These are phyloP conservation scores for Metschnikowia proteae DNA, from an alignment of 805 yeast genomes.

Conservation along the genomic window DNA sequence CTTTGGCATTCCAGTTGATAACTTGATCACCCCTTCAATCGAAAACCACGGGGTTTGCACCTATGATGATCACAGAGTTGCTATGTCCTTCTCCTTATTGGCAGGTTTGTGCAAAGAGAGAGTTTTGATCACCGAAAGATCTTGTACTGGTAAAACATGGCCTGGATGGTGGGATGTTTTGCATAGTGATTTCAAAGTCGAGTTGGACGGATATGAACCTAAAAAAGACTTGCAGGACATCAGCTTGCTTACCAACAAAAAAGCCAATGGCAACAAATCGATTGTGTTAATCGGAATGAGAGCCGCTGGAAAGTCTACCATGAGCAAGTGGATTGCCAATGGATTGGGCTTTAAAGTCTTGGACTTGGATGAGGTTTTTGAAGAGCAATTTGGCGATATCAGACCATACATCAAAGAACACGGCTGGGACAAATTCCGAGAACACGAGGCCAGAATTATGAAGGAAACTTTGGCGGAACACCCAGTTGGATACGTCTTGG, in stretches of 20 bases:
- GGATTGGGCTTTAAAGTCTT: slow-evolving; percentile 62
- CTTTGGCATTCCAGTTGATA: slow-evolving; percentile 55
- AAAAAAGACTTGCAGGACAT: slow-evolving; percentile 16
- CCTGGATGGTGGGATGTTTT: slow-evolving; percentile 99
- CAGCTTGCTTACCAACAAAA: slow-evolving; percentile 18
- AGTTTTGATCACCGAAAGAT: slow-evolving; percentile 76
- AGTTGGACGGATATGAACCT: slow-evolving; percentile 67
- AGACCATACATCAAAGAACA: slow-evolving; percentile 55
- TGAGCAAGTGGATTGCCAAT: slow-evolving; percentile 74
- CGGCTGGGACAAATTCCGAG: slow-evolving; percentile 90
- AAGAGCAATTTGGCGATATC: slow-evolving; percentile 51
- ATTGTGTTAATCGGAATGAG: slow-evolving; percentile 93
- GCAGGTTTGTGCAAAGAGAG: slow-evolving; percentile 67
- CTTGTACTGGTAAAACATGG: slow-evolving; percentile 97
- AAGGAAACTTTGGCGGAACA: slow-evolving; percentile 42
- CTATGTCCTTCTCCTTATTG: slow-evolving; percentile 90
- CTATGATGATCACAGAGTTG: slow-evolving; percentile 96
- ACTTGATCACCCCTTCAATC: slow-evolving; percentile 51
- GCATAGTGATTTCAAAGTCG: slow-evolving; percentile 60
- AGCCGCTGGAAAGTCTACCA: slow-evolving; percentile 92
- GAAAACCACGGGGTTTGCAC: slow-evolving; percentile 61
- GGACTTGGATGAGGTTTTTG: slow-evolving; percentile 77
- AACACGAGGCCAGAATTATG: slow-evolving; percentile 56
- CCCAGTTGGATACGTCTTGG: slow-evolving; percentile 58
- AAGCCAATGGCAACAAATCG: slow-evolving; percentile 46